These are phyloP conservation scores for Elsinoe arachidis DNA, from an alignment of 2,329 filamentous ascomycete species.

Conservation along the genomic window DNA sequence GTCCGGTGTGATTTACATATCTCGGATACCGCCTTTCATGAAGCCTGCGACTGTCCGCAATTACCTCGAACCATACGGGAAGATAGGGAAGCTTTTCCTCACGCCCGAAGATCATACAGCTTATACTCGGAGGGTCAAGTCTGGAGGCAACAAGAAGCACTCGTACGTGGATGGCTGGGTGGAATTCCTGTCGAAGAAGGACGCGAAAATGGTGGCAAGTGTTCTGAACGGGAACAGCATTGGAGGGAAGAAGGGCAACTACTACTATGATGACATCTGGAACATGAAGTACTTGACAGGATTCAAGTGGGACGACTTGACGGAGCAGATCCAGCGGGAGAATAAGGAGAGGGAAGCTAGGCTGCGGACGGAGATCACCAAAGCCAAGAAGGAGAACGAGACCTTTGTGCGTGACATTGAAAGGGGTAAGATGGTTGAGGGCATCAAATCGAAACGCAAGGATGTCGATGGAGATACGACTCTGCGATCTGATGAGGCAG, in stretches of 20 bases:
- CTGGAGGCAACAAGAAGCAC: slow-evolving; percentile 74
- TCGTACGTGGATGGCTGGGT: slow-evolving; percentile 82
- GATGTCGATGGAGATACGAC: slow-evolving; percentile 36
- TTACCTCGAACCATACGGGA: slow-evolving; percentile 65
- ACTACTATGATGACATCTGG: slow-evolving; percentile 83
- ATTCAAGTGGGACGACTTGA: slow-evolving; percentile 68
- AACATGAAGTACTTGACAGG: slow-evolving; percentile 72
- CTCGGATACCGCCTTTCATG: slow-evolving; percentile 81
- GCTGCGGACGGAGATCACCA: slow-evolving; percentile 68
- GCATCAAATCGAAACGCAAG: slow-evolving; percentile 52
- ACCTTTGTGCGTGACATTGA: slow-evolving; percentile 72
- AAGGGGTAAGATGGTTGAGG: slow-evolving; percentile 67
- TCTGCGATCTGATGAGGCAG: slow-evolving; percentile 20
- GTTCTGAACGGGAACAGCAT: slow-evolving; percentile 69
- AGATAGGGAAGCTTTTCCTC: slow-evolving; percentile 58
- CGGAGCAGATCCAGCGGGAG: slow-evolving; percentile 71
- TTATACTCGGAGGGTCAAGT: slow-evolving; percentile 57
- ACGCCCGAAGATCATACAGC: slow-evolving; percentile 63
- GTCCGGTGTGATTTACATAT: slow-evolving; percentile 76
- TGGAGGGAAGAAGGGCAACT: slow-evolving; percentile 73
- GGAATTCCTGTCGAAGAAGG: slow-evolving; percentile 66
- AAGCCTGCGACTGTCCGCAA: slow-evolving; percentile 69
- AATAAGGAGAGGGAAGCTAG: slow-evolving; percentile 69
- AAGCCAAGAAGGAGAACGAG: slow-evolving; percentile 70
- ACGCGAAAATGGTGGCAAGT: slow-evolving; percentile 69